Evolutionary conservation across 75 land plant genomes (phyloP), one percentile per base, ranked within the genome.

Genomic region (Sequoia sempervirens): DNA sequence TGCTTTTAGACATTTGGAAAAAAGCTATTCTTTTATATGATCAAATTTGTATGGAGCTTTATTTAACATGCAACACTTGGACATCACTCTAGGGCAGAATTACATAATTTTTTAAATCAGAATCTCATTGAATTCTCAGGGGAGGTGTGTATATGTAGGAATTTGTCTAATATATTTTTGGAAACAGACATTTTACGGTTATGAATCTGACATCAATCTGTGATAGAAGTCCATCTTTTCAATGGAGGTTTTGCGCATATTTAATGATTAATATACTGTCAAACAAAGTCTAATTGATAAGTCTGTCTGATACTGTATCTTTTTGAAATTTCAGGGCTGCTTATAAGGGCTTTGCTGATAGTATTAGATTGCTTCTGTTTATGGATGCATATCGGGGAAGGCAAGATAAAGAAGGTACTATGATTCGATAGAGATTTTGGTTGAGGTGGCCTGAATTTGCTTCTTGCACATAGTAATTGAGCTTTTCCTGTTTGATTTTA

Each of bases 401-500:
- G n/a, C 94, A 92, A 86, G 99, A 98, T 83, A 96, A 94, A 91
- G 99, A 98, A 82, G 99, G 99, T 94, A 89, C 82, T n/a, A 20
- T 85, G 46, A 3, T 34, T 46, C 38, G 5, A 17, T 8, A 47
- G 30, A 30, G 41, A 32, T 46, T 43, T 81, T 81, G 82, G 34
- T 28, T 53, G 23, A 30, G 37, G 26, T 30, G 40, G 28, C 36
- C 37, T 58, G 18, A 53, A 52, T 53, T 81, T 52, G 36, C 10
- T 7, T 40, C 17, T 30, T 81, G 75, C 15, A 30, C 5, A 34
- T 81, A 81, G 5, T 52, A 8, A 26, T 12, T 23, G 66, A 46
- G 28, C 5, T 46, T 46, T 34, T 81, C 32, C 64, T 81, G 36
- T 17, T 81, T 78, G 52, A 78, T 18, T 78, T 45, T 43, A 43